Percentiles rank a stretch among this genome's conserved stretches.
These are phyloP conservation scores for Colletotrichum agaves DNA, from an alignment of 2,329 filamentous ascomycete species.

Conservation along the genomic window DNA sequence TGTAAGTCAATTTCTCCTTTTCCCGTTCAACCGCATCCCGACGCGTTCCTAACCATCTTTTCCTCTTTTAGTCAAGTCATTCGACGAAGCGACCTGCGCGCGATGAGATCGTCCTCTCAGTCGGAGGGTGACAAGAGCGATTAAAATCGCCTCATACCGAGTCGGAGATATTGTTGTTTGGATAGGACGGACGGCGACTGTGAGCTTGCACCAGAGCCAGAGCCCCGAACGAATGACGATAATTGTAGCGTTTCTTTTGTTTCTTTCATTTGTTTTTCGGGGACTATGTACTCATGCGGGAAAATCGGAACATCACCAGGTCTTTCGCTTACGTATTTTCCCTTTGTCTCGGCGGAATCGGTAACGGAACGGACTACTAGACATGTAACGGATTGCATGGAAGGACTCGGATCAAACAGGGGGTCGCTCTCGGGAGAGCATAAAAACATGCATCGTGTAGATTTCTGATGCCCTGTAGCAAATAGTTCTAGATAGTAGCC, in stretches of 20 bases:
- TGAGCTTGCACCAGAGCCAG: neutral
- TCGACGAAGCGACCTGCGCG: conserved; percentile 34
- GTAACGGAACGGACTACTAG: conserved; percentile 17
- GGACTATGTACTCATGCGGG: neutral
- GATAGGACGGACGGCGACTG: no score
- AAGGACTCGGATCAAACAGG: conserved; percentile 19
- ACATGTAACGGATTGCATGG: conserved; percentile 35
- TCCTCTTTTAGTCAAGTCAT: conserved; percentile 30
- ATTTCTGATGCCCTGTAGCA: conserved; percentile 26
- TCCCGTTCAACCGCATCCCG: neutral
- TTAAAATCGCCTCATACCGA: neutral
- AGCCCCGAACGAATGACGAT: neutral
- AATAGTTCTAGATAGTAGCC: conserved; percentile 17
- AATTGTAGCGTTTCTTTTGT: conserved; percentile 14
- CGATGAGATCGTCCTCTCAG: conserved; percentile 30
- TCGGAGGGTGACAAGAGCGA: conserved; percentile 36
- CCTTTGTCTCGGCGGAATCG: conserved; percentile 21
- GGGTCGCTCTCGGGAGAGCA: conserved; percentile 25
- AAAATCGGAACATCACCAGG: neutral
- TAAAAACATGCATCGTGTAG: conserved; percentile 35
- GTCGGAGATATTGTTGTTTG: no score
- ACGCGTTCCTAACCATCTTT: conserved; percentile 13
- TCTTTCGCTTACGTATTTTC: conserved; percentile 20
- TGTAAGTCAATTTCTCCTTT: conserved; percentile 20
- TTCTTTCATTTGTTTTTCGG: conserved; percentile 8